Conservation (phyloP, 2,329 filamentous ascomycete species). For the Aspergillus sp. region DNA sequence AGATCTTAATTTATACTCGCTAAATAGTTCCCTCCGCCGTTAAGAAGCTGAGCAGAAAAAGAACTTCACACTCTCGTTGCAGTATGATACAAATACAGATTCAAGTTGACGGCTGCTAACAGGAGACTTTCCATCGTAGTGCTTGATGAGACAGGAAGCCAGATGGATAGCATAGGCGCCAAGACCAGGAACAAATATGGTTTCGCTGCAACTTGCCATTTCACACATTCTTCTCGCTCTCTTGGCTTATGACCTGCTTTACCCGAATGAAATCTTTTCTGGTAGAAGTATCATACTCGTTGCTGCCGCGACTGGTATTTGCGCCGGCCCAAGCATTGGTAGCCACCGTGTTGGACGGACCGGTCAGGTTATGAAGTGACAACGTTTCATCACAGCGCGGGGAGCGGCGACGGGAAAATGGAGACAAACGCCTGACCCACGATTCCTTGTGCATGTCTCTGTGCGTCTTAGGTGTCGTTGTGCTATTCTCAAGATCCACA, state of each 20-base stretch:
- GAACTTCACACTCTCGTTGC: not conserved
- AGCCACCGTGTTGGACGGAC: conserved; percentile 23
- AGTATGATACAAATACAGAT: not conserved
- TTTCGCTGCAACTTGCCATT: not conserved
- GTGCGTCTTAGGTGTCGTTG: not conserved
- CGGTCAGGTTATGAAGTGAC: conserved; percentile 19
- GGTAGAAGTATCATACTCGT: conserved; percentile 17
- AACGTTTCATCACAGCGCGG: conserved; percentile 8
- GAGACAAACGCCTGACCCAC: conserved; percentile 15
- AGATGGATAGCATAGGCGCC: not conserved
- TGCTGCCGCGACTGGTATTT: conserved; percentile 24
- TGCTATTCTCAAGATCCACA: conserved; percentile 25
- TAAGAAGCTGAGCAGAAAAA: not conserved
- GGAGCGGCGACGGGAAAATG: conserved; percentile 13
- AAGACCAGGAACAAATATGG: not conserved
- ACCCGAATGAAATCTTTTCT: conserved; percentile 29
- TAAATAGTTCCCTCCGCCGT: not conserved
- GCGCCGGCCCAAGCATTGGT: conserved; percentile 35
- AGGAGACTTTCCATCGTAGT: not conserved
- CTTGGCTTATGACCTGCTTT: conserved; percentile 34
- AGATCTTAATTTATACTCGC: not conserved
- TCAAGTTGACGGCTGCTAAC: not conserved
- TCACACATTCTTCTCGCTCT: conserved; percentile 28
- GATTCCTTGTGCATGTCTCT: conserved; percentile 1
- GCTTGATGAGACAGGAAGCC: not conserved